A percentile compares a stretch with the other conserved stretches of the same genome.
Evolutionary conservation across 805 yeast species (phyloP).

Genomic region (Scheffersomyces ergatensis): DNA sequence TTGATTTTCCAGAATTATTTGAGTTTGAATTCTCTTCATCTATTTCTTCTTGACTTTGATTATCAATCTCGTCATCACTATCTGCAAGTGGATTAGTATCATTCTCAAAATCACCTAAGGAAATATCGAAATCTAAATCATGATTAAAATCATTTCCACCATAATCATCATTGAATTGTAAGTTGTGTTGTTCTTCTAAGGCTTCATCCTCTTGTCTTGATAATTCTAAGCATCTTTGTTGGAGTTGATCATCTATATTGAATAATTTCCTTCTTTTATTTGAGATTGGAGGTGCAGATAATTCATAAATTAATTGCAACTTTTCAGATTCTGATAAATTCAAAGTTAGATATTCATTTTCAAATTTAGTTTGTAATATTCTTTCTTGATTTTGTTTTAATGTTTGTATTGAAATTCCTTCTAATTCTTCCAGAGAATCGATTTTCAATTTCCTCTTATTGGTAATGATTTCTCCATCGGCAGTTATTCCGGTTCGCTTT

Average conservation of each 20-base stretch:
- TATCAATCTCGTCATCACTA: constrained; percentile 5
- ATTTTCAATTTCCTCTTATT: constrained; percentile 42
- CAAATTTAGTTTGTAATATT: constrained; percentile 17
- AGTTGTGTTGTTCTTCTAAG: constrained; percentile 16
- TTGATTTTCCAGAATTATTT: constrained; percentile 44
- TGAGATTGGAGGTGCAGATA: constrained; percentile 23
- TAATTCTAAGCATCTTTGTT: constrained; percentile 25
- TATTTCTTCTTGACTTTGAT: constrained; percentile 12
- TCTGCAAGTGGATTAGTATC: constrained; percentile 6
- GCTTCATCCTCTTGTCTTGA: constrained; percentile 17
- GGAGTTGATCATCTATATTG: constrained; percentile 29
- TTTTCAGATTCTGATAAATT: constrained; percentile 30
- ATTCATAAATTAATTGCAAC: constrained; percentile 30
- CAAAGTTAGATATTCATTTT: constrained; percentile 18
- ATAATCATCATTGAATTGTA: constrained; percentile 7
- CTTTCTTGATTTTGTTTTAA: constrained; percentile 27
- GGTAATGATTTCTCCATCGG: constrained; percentile 46
- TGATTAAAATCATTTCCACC: constrained; percentile 17
- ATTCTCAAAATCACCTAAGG: constrained; percentile 18
- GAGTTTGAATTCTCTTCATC: constrained; percentile 7
- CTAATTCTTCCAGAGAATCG: constrained; percentile 45
- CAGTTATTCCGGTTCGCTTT: constrained; percentile 30
- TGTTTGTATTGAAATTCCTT: constrained; percentile 39
- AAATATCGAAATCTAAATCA: constrained; percentile 17
- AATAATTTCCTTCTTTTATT: constrained; percentile 28